Conservation (phyloP, 768 basidiomycete species). For the Mycena metata region DNA sequence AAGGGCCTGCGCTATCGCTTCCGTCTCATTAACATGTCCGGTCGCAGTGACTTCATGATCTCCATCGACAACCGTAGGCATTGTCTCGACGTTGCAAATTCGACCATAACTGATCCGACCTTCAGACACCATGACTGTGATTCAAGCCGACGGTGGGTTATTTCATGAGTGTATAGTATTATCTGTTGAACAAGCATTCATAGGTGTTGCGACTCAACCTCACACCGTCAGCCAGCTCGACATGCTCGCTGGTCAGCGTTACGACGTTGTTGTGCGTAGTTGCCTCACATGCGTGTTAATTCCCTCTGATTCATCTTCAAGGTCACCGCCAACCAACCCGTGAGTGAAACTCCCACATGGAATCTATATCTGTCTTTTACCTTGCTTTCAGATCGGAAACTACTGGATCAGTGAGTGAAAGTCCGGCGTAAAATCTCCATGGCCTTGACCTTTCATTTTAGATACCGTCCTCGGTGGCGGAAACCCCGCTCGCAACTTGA, state of each 20-base stretch:
- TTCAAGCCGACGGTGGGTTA: no score
- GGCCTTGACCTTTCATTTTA: no score
- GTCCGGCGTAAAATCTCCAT: conserved; percentile 9
- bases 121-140: conserved; percentile 24
- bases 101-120: neutral
- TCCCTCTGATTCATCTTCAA: conserved; percentile 26
- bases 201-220: conserved; percentile 8
- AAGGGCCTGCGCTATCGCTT: conserved; percentile 55
- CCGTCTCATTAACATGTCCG: conserved; percentile 54
- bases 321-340: conserved; percentile 56
- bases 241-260: conserved; percentile 65
- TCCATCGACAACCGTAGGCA: conserved; percentile 39
- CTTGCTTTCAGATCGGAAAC: conserved; percentile 48
- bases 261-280: conserved; percentile 52
- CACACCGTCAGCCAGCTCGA: conserved; percentile 6
- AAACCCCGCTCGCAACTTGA: conserved; percentile 46
- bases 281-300: neutral
- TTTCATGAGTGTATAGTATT: no score
- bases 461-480: conserved; percentile 44
- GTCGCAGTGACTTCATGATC: conserved; percentile 51
- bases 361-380: no score
- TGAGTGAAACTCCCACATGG: conserved; percentile 43
- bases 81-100: neutral
- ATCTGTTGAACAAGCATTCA: no score
- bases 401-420: conserved; percentile 60